Percentiles rank a stretch among this genome's conserved stretches.
Evolutionary conservation across 352 stramenopile genomes (phyloP).

Genomic region (Aphanomyces cochlioides): DNA sequence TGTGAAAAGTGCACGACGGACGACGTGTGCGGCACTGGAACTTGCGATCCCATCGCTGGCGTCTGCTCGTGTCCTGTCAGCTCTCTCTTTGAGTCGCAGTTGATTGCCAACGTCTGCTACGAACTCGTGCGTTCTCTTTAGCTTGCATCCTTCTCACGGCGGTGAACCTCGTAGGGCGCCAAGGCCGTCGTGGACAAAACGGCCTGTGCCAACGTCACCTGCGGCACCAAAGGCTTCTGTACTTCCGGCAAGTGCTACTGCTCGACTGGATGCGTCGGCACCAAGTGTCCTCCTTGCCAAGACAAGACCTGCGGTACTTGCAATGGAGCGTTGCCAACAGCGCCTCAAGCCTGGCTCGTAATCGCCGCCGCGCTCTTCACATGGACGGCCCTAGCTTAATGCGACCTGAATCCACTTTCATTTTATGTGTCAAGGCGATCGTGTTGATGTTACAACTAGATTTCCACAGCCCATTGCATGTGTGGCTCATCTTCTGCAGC

Average conservation of each 20-base stretch:
- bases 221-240: slow-evolving; percentile 14
- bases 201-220: slow-evolving; percentile 4
- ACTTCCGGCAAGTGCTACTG: slow-evolving; percentile 6
- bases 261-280: slow-evolving; percentile 18
- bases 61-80: slow-evolving; percentile 15
- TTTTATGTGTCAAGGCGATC: no score
- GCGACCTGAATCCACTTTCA: no score
- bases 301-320: slow-evolving; percentile 9
- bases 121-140: background rate
- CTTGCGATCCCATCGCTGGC: slow-evolving; percentile 9
- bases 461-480: no score
- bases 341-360: background rate
- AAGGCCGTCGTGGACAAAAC: background rate
- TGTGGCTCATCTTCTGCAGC: no score
- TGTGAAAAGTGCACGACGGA: slow-evolving; percentile 17
- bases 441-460: no score
- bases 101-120: slow-evolving; percentile 25
- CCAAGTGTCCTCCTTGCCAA: slow-evolving; percentile 8
- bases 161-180: background rate
- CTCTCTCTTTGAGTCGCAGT: background rate
- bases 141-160: background rate
- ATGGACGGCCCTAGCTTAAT: no score
- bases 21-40: slow-evolving; percentile 2
- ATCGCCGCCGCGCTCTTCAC: background rate
- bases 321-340: background rate